Percentiles rank a stretch among this genome's conserved stretches.
These are phyloP conservation scores for Trichoderma sp. DNA, from an alignment of 2,329 filamentous ascomycete genomes.

Conservation along the genomic window DNA sequence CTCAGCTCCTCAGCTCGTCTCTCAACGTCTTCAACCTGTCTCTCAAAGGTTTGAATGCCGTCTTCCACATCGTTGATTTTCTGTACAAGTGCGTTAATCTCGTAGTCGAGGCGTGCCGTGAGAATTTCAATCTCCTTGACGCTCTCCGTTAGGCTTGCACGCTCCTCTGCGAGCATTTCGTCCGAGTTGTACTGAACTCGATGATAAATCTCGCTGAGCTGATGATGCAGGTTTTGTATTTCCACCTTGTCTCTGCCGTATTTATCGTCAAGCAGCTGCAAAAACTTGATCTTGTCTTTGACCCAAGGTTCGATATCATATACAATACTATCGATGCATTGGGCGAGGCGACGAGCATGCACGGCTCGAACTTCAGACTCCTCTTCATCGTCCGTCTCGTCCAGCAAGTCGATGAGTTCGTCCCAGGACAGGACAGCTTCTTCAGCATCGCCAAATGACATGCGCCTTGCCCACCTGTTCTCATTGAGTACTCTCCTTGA, in stretches of 20 bases:
- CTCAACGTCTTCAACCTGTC: slow-evolving; percentile 71
- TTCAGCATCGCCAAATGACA: slow-evolving; percentile 74
- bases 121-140: slow-evolving; percentile 77
- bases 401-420: slow-evolving; percentile 45
- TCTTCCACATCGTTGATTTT: slow-evolving; percentile 87
- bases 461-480: slow-evolving; percentile 63
- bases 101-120: slow-evolving; percentile 85
- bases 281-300: slow-evolving; percentile 49
- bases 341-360: slow-evolving; percentile 54
- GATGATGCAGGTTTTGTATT: slow-evolving; percentile 64
- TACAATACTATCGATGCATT: slow-evolving; percentile 50
- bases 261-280: slow-evolving; percentile 59
- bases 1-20: slow-evolving; percentile 61
- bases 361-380: slow-evolving; percentile 42
- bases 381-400: slow-evolving; percentile 28
- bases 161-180: slow-evolving; percentile 67
- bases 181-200: slow-evolving; percentile 63
- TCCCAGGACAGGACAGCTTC: slow-evolving; percentile 70
- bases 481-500: slow-evolving; percentile 46
- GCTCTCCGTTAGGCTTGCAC: slow-evolving; percentile 63
- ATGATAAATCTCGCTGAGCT: slow-evolving; percentile 67
- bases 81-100: slow-evolving; percentile 73
- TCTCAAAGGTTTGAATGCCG: slow-evolving; percentile 74
- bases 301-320: slow-evolving; percentile 60
- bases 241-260: slow-evolving; percentile 63